Conservation (phyloP, 139 green algal genomes). For the Haematococcus sp. region DNA sequence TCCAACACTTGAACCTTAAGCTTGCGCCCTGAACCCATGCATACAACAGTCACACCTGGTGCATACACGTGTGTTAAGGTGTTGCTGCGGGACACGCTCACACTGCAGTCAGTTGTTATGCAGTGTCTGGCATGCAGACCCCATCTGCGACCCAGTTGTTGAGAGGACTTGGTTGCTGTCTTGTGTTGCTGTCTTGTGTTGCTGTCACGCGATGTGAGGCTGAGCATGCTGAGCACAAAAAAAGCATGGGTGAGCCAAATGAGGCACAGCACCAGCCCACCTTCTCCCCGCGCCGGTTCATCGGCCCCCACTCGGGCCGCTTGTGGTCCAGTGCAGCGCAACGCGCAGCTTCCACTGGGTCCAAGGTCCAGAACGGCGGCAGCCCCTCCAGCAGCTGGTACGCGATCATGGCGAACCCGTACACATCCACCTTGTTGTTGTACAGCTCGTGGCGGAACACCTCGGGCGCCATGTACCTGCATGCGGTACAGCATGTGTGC, state of each 20-base stretch:
- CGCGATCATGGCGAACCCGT: slow-evolving; percentile 65
- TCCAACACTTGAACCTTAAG: too few relatives aligned
- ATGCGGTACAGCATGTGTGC: neutral
- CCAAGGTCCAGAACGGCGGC: slow-evolving; percentile 61
- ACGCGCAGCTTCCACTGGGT: slow-evolving; percentile 53
- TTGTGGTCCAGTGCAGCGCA: slow-evolving; percentile 41
- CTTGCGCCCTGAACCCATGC: too few relatives aligned
- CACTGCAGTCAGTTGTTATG: neutral
- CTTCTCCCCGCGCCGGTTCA: slow-evolving; percentile 27
- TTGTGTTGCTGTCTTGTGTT: neutral
- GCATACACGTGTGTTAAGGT: neutral
- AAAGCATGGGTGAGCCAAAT: too few relatives aligned
- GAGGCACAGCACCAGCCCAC: neutral
- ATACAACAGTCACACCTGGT: neutral
- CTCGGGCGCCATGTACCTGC: slow-evolving; percentile 72
- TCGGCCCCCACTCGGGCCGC: slow-evolving; percentile 47
- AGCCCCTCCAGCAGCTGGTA: slow-evolving; percentile 71
- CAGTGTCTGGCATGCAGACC: neutral
- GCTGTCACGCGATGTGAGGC: neutral
- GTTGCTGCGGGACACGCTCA: neutral
- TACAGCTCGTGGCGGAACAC: slow-evolving; percentile 72
- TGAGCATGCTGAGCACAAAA: neutral
- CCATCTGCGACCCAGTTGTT: too few relatives aligned
- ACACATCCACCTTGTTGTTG: slow-evolving; percentile 61
- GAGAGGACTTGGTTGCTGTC: too few relatives aligned